These are phyloP conservation scores for Violaceomyces palustris DNA, from an alignment of 1,284 basidiomycete species.

Conservation along the genomic window DNA sequence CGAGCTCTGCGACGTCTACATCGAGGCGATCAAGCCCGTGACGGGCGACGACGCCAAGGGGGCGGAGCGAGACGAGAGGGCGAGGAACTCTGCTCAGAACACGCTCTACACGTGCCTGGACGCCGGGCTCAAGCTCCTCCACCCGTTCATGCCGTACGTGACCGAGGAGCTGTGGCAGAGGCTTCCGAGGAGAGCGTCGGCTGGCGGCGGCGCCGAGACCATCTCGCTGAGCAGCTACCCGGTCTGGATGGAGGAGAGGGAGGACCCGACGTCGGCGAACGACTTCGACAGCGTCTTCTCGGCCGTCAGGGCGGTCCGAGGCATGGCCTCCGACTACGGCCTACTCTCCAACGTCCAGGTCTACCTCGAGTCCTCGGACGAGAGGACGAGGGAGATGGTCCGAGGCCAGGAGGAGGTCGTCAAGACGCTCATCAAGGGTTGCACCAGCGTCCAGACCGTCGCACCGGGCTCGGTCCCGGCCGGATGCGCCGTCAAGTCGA, in stretches of 20 bases:
- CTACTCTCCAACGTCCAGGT: constrained; percentile 84
- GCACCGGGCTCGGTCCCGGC: constrained; percentile 64
- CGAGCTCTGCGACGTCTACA: constrained; percentile 97
- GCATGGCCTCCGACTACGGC: constrained; percentile 84
- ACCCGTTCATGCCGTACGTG: constrained; percentile 99
- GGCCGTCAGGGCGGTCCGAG: constrained; percentile 73
- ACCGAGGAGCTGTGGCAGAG: constrained; percentile 99
- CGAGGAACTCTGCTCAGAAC: constrained; percentile 81
- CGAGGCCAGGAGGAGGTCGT: constrained; percentile 71
- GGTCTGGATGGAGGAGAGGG: constrained; percentile 53
- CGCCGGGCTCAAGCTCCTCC: constrained; percentile 78
- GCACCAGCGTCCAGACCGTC: constrained; percentile 67
- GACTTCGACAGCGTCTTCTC: constrained; percentile 79
- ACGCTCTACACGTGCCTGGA: constrained; percentile 94
- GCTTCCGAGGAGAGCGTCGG: constrained; percentile 73
- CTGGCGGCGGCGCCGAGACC: constrained; percentile 69
- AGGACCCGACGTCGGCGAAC: constrained; percentile 15
- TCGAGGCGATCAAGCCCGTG: constrained; percentile 90
- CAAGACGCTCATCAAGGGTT: constrained; percentile 79
- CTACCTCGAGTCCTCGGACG: constrained; percentile 68
- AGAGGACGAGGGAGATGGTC: constrained; percentile 57
- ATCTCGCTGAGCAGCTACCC: constrained; percentile 89
- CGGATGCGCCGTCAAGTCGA: constrained; percentile 76
- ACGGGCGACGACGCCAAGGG: constrained; percentile 56
- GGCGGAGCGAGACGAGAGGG: constrained; percentile 73